A percentile compares a stretch with the other conserved stretches of the same genome.
These are phyloP conservation scores for Mortierella sp. DNA, from an alignment of 371 early-diverging fungal genomes.

Conservation along the genomic window DNA sequence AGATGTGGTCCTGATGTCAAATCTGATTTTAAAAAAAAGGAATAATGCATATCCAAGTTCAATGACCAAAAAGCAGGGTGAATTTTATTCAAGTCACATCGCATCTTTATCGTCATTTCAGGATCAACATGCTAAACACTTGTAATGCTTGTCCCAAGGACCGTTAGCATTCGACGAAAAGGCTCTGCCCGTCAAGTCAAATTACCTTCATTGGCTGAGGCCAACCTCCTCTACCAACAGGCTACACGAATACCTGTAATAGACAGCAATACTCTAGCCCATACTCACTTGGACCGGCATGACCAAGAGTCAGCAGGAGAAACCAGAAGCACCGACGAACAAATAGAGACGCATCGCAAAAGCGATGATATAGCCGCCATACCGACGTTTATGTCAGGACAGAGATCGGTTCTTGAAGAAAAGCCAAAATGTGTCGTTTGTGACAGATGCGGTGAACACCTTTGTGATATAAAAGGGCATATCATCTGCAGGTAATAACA, in stretches of 20 bases:
- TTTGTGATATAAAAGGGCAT: constrained; percentile 61
- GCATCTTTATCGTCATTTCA: background rate
- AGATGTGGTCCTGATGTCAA: background rate
- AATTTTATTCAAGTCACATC: background rate
- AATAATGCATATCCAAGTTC: background rate
- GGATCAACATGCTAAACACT: constrained; percentile 1
- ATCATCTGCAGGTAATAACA: constrained; percentile 63
- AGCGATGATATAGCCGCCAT: constrained; percentile 4
- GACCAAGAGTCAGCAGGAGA: background rate
- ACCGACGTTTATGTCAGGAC: constrained; percentile 52
- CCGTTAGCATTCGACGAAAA: constrained; percentile 20
- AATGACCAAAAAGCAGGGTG: background rate
- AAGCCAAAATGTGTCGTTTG: constrained; percentile 65
- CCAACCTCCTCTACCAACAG: constrained; percentile 5
- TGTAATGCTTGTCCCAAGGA: constrained; percentile 48
- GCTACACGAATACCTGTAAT: background rate
- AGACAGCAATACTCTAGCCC: background rate
- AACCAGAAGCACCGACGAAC: background rate
- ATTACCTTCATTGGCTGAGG: constrained; percentile 20
- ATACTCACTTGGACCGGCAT: background rate
- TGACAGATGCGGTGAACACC: constrained; percentile 69
- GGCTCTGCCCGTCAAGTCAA: background rate
- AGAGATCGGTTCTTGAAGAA: constrained; percentile 56
- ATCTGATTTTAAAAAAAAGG: background rate
- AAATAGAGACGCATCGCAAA: background rate